Percentiles rank a stretch among this genome's conserved stretches.
Conservation (phyloP, 306 rosid species). For the Citrullus amarus region DNA sequence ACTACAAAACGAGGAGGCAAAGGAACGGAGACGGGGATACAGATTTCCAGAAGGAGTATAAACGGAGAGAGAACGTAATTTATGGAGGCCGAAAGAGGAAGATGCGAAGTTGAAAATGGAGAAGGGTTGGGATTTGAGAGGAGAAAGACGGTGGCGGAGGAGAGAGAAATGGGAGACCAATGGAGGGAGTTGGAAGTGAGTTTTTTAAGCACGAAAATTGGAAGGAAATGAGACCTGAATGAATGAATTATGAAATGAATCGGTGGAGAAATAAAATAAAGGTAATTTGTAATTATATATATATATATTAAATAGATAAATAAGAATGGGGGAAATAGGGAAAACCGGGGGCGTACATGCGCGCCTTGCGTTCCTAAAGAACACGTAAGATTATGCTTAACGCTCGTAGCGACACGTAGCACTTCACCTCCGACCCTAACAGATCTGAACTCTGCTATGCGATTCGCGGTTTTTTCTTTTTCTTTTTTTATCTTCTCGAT, state of each 20-base stretch:
- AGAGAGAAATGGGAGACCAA: not conserved
- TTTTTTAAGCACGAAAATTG: conserved; percentile 1
- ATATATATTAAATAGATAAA: not conserved
- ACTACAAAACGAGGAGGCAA: not conserved
- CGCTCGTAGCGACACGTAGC: not conserved
- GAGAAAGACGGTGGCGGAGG: not conserved
- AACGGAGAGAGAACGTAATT: not conserved
- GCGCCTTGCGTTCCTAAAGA: not conserved
- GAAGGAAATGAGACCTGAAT: not conserved
- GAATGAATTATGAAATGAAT: not conserved
- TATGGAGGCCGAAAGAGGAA: not conserved
- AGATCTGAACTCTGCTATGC: not conserved
- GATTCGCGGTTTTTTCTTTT: not conserved
- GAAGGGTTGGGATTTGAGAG: not conserved
- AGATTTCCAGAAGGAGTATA: not conserved
- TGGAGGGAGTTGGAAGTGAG: not conserved
- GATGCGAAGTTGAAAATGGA: not conserved
- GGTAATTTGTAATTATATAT: not conserved
- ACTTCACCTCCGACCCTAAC: not conserved
- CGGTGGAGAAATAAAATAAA: not conserved
- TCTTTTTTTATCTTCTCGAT: too few species aligned
- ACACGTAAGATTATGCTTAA: not conserved
- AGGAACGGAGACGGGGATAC: not conserved
- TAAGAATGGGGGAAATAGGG: not conserved
- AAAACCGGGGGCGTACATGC: conserved; percentile 4